A percentile compares a stretch with the other conserved stretches of the same genome.
Conservation (phyloP, 495 filamentous ascomycete genomes). For the Jackrogersella multiformis region DNA sequence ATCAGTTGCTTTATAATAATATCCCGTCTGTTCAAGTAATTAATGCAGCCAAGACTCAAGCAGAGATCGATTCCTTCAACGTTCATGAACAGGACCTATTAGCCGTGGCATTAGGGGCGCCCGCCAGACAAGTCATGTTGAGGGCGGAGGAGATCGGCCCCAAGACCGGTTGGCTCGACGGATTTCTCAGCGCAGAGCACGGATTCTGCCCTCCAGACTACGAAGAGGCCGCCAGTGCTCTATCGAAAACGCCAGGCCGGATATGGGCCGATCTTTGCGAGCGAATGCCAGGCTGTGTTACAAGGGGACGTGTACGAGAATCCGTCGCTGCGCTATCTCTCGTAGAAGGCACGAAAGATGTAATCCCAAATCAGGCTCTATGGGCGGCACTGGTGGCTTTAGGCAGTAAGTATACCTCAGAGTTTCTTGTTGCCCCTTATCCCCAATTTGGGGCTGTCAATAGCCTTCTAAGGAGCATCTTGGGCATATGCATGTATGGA, state of each 20-base stretch:
- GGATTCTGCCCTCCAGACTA: conserved; percentile 63
- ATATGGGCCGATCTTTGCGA: conserved; percentile 64
- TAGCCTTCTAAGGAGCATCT: too few species aligned
- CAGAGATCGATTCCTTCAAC: conserved; percentile 56
- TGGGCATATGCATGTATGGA: neutral
- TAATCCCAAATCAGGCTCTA: conserved; percentile 60
- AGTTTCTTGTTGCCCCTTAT: neutral
- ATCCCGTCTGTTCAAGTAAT: conserved; percentile 39
- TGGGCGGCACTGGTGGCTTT: conserved; percentile 63
- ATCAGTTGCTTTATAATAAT: conserved; percentile 29
- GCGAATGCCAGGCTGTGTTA: conserved; percentile 62
- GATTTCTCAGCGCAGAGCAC: conserved; percentile 60
- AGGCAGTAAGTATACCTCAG: conserved; percentile 41
- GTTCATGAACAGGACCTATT: conserved; percentile 58
- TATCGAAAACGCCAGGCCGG: conserved; percentile 58
- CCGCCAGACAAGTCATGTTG: conserved; percentile 61
- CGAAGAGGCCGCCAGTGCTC: conserved; percentile 56
- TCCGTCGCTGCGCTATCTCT: conserved; percentile 58
- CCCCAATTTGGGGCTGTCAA: neutral
- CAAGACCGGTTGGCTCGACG: conserved; percentile 62
- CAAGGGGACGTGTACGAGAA: conserved; percentile 58
- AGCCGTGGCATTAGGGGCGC: conserved; percentile 60
- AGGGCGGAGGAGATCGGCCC: conserved; percentile 62
- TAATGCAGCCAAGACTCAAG: conserved; percentile 43
- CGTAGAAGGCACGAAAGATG: conserved; percentile 56